These are phyloP conservation scores for Forsythia suspensa DNA, from an alignment of 257 asterid species.

Conservation along the genomic window DNA sequence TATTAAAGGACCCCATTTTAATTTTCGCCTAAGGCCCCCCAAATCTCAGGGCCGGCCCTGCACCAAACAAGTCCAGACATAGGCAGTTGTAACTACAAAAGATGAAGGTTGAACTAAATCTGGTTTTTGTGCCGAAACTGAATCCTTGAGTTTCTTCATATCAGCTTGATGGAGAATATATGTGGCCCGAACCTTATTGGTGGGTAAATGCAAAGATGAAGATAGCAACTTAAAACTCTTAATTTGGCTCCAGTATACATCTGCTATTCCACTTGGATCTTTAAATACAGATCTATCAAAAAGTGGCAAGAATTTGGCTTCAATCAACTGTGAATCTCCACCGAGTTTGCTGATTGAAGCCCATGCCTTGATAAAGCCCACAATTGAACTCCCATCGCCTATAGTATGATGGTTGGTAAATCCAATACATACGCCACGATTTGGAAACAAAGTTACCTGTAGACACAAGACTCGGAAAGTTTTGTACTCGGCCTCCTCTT, in stretches of 20 bases:
- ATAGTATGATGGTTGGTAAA: constrained; percentile 35
- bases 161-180: constrained; percentile 14
- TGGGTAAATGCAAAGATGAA: constrained; percentile 21
- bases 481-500: constrained; percentile 16
- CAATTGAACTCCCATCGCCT: constrained; percentile 42
- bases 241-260: constrained; percentile 25
- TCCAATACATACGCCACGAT: constrained; percentile 44
- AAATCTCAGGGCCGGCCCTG: too few species aligned
- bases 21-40: too few species aligned
- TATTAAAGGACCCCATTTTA: too few species aligned
- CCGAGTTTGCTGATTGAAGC: constrained; percentile 28
- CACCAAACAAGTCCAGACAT: constrained; percentile 46
- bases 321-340: constrained; percentile 3
- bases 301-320: not conserved
- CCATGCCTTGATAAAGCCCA: constrained; percentile 44
- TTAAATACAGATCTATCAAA: constrained; percentile 24
- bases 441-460: constrained; percentile 48
- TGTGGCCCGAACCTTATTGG: constrained; percentile 34
- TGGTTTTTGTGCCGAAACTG: constrained; percentile 23
- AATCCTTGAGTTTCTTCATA: constrained; percentile 30
- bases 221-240: not conserved
- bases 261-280: constrained; percentile 28
- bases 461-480: constrained; percentile 31
- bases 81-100: constrained; percentile 29
- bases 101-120: constrained; percentile 33